Evolutionary conservation across 352 stramenopile species (phyloP).

Genomic region (Globisporangium lucens): DNA sequence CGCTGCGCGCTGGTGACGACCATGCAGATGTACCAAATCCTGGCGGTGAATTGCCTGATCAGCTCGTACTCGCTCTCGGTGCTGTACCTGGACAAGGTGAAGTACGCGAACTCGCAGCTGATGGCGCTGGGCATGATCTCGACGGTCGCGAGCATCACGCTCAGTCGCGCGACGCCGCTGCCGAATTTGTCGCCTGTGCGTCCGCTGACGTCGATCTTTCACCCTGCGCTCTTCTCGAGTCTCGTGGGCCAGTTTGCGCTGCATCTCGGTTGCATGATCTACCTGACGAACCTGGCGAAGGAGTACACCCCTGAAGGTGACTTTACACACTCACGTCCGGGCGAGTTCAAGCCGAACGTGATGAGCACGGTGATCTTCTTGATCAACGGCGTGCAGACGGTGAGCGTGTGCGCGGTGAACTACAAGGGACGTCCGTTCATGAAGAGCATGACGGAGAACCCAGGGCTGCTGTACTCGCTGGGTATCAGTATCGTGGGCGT

Average conservation of each 20-base stretch:
- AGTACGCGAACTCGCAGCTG: conserved; percentile 98
- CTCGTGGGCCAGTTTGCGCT: conserved; percentile 95
- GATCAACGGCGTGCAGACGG: conserved; percentile 90
- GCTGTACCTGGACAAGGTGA: conserved; percentile 98
- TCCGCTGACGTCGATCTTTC: conserved; percentile 96
- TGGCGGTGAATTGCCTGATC: conserved; percentile 98
- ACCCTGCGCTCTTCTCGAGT: conserved; percentile 90
- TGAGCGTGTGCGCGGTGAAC: conserved; percentile 99
- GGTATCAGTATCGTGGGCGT: conserved; percentile 82
- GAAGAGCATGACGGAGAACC: conserved; percentile 97
- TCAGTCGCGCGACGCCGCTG: conserved; percentile 93
- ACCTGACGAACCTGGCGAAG: conserved; percentile 89
- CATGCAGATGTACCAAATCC: conserved; percentile 99
- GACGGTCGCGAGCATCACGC: conserved; percentile 78
- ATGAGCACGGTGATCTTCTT: conserved; percentile 99
- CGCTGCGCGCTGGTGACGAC: conserved; percentile 99
- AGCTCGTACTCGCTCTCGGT: conserved; percentile 98
- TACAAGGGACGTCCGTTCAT: conserved; percentile 99
- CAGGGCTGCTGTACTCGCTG: conserved; percentile 92
- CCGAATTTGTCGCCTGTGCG: conserved; percentile 90
- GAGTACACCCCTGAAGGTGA: conserved; percentile 87
- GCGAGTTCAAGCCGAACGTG: conserved; percentile 96
- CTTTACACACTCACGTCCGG: conserved; percentile 67
- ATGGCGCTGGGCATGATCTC: conserved; percentile 87
- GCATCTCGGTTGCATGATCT: conserved; percentile 93